Base-by-base conservation (phyloP, 768 basidiomycete species). In the Hericium coralloides region DNA sequence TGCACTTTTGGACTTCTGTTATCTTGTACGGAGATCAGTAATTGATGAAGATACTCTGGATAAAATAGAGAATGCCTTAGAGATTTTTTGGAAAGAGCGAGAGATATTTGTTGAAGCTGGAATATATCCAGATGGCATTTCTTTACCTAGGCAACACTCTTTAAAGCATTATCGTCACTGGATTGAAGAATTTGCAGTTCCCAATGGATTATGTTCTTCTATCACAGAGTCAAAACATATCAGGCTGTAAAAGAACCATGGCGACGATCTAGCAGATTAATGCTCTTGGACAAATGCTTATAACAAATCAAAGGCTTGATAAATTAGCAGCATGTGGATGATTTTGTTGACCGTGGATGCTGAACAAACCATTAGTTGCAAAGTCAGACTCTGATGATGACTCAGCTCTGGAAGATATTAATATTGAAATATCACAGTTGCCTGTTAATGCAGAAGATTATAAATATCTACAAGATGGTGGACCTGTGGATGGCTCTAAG, bases 141-240 rank as follows among this genome's bases (percentile, higher is more conserved):
- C 58, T 0, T 43, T 65, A 9, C 64, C 64, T 0, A 57, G 59
- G 2, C 58, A 63, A 47, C 64, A 65, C 20, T 53, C 59, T 4
- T 51, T 61, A 10, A 41, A 20, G 0, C 63, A 64, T 31, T 63
- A 62, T 36, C 22, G 39, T 0, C 55, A 38, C 2, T 38, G 26
- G 25, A 60, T 56, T 26, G 49, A 12, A 15, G 18, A 55, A 5
- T 66, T 61, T 50, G 65, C 59, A 0, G 56, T 61, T 2, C 63
- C 60, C 2, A 61, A 65, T 53, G 64, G 62, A 17, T 38, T 66
- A 3, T 66, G 64, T 36, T 63, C 62, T 0, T 66, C 64, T 0
- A 66, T 66, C 12, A 65, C 58, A 0, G 64, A 66, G 45, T 56
- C 62, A 4, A 63, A 63, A 23, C 64, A 65, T 41, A 65, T 65